A percentile compares a stretch with the other conserved stretches of the same genome.
These are phyloP conservation scores for Gillenia trifoliata DNA, from an alignment of 306 rosid genomes.

Conservation along the genomic window DNA sequence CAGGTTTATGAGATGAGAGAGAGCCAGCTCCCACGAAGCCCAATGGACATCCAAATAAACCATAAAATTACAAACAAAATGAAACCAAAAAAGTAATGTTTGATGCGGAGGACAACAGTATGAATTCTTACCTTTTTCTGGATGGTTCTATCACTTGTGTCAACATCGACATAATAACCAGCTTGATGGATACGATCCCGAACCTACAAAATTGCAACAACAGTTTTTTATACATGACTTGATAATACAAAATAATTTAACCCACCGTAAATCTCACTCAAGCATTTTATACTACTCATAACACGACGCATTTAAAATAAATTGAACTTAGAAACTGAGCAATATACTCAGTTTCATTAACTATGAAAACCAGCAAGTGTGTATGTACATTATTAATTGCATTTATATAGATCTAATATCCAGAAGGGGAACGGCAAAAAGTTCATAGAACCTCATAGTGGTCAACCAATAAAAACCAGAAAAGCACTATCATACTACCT, in stretches of 20 bases:
- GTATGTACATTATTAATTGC: neutral
- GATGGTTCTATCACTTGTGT: conserved; percentile 80
- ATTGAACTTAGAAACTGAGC: neutral
- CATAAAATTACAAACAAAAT: neutral
- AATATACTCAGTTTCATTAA: neutral
- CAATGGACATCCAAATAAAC: neutral
- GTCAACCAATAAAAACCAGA: neutral
- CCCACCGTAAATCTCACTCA: neutral
- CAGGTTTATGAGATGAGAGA: neutral
- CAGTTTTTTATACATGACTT: neutral
- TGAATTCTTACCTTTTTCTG: conserved; percentile 65
- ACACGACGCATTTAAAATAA: neutral
- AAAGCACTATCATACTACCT: conserved; percentile 39
- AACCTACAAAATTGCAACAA: conserved; percentile 48
- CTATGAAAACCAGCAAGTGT: neutral
- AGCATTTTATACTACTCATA: neutral
- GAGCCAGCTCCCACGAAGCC: conserved; percentile 1
- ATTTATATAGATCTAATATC: neutral
- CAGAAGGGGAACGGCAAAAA: neutral
- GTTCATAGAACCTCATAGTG: neutral
- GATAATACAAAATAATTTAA: neutral
- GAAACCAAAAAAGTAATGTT: neutral
- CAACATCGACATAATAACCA: conserved; percentile 76
- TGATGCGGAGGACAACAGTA: neutral
- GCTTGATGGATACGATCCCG: conserved; percentile 63